phyloP scores from a whole-genome alignment of 495 filamentous ascomycete species.

The Hapsidospora chrysogenum region DNA sequence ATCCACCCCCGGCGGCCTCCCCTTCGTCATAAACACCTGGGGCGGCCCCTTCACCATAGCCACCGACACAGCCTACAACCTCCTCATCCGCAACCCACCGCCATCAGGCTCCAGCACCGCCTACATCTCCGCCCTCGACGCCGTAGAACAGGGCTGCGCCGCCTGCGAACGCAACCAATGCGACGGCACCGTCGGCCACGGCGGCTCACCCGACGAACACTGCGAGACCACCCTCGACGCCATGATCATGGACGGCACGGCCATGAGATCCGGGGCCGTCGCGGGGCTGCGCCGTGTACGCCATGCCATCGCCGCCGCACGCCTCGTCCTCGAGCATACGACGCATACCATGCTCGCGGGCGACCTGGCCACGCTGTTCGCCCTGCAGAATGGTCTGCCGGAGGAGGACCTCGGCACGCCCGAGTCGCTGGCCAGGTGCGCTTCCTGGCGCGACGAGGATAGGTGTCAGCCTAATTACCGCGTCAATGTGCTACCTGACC shows the following conservation, averaged over 20 bases:
- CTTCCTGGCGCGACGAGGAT: constrained; percentile 15
- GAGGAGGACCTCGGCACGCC: constrained; percentile 20
- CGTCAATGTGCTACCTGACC: constrained; percentile 19
- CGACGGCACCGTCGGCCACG: constrained; percentile 28
- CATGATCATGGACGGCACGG: constrained; percentile 17
- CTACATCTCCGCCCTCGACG: constrained; percentile 19
- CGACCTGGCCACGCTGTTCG: constrained; percentile 27
- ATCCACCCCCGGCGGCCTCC: constrained; percentile 15
- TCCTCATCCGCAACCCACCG: constrained; percentile 9
- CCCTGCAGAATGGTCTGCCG: constrained; percentile 22
- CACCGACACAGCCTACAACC: constrained; percentile 27
- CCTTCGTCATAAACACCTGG: constrained; percentile 30
- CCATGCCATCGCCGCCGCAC: constrained; percentile 25
- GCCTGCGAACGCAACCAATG: constrained; percentile 27
- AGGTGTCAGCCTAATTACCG: constrained; percentile 24
- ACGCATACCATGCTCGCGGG: constrained; percentile 27
- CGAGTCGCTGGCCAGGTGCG: constrained; percentile 16
- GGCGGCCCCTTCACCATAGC: constrained; percentile 26
- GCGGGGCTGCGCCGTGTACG: constrained; percentile 24
- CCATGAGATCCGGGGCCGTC: constrained; percentile 27
- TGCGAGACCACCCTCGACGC: constrained; percentile 9
- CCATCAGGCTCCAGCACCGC: not conserved
- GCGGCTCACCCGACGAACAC: constrained; percentile 27
- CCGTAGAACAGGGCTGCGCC: constrained; percentile 23
- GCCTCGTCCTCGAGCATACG: constrained; percentile 26